Evolutionary conservation across 73 alveolate genomes (phyloP).

Genomic region (Durusdinium trenchii): DNA sequence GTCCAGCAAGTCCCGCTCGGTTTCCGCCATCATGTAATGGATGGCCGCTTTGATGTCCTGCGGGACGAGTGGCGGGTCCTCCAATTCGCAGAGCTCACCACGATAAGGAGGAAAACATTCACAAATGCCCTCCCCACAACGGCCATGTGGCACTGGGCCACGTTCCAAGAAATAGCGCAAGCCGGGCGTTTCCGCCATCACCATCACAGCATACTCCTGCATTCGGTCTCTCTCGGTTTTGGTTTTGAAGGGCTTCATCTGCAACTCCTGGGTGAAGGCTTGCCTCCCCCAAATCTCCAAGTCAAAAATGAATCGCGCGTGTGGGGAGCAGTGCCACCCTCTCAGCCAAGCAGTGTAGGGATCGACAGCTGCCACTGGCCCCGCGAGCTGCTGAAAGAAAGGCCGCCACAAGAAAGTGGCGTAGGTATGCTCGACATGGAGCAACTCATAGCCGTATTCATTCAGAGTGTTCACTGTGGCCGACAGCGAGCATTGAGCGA

Average conservation of each 20-base stretch:
- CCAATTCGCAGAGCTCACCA: conserved; percentile 63
- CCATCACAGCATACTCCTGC: background rate
- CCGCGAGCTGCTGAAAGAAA: background rate
- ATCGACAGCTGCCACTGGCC: background rate
- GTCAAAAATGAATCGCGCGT: conserved; percentile 55
- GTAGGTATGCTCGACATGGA: conserved; percentile 79
- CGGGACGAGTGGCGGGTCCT: conserved; percentile 11
- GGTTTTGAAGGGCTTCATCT: no score
- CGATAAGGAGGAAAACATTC: conserved; percentile 92
- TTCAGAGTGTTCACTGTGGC: conserved; percentile 20
- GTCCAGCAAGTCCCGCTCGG: conserved; percentile 87
- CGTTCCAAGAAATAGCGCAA: conserved; percentile 69
- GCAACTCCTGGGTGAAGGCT: conserved; percentile 10
- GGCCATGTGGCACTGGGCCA: conserved; percentile 56
- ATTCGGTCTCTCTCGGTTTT: background rate
- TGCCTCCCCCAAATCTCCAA: conserved; percentile 86
- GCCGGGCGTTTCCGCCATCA: conserved; percentile 80
- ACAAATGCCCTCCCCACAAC: conserved; percentile 70
- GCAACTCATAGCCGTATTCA: background rate
- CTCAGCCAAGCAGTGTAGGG: background rate
- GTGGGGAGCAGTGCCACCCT: conserved; percentile 88
- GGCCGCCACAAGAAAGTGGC: conserved; percentile 77
- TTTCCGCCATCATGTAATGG: conserved; percentile 91
- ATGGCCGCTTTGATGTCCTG: conserved; percentile 61
- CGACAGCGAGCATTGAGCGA: conserved; percentile 70